These are phyloP conservation scores for Trypanosoma mega DNA, from an alignment of 208 protist genomes.

Conservation along the genomic window DNA sequence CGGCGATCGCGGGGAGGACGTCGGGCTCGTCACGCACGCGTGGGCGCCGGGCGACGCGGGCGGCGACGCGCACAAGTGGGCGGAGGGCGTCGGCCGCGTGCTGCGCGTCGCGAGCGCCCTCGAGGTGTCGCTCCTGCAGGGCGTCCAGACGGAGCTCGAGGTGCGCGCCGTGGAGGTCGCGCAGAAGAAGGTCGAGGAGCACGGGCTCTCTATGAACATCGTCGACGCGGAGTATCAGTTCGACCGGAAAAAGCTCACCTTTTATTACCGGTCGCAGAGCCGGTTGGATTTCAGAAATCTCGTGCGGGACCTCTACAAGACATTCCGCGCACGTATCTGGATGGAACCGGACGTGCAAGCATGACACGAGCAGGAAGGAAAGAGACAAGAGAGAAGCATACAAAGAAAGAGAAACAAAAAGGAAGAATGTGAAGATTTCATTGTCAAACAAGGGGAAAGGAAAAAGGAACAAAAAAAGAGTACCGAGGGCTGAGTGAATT, in stretches of 20 bases:
- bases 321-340: slow-evolving; percentile 91
- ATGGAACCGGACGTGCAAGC: slow-evolving; percentile 77
- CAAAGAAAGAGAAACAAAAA: neutral
- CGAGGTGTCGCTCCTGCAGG: slow-evolving; percentile 85
- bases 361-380: slow-evolving; percentile 16
- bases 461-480: too few species aligned
- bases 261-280: slow-evolving; percentile 88
- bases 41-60: slow-evolving; percentile 31
- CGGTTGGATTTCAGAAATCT: slow-evolving; percentile 89
- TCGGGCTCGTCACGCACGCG: slow-evolving; percentile 84
- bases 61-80: slow-evolving; percentile 33
- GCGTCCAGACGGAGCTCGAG: slow-evolving; percentile 88
- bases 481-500: too few species aligned
- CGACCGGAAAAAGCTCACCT: slow-evolving; percentile 91
- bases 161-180: slow-evolving; percentile 78
- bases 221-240: slow-evolving; percentile 94
- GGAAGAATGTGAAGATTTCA: too few species aligned
- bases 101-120: slow-evolving; percentile 72
- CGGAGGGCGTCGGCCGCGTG: slow-evolving; percentile 72
- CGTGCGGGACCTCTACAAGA: slow-evolving; percentile 89
- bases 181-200: slow-evolving; percentile 85
- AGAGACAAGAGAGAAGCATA: neutral
- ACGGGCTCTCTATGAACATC: slow-evolving; percentile 83
- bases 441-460: too few species aligned
- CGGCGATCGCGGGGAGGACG: slow-evolving; percentile 90